Conservation (phyloP, 2,329 filamentous ascomycete species). For the Neospermospora avenae region DNA sequence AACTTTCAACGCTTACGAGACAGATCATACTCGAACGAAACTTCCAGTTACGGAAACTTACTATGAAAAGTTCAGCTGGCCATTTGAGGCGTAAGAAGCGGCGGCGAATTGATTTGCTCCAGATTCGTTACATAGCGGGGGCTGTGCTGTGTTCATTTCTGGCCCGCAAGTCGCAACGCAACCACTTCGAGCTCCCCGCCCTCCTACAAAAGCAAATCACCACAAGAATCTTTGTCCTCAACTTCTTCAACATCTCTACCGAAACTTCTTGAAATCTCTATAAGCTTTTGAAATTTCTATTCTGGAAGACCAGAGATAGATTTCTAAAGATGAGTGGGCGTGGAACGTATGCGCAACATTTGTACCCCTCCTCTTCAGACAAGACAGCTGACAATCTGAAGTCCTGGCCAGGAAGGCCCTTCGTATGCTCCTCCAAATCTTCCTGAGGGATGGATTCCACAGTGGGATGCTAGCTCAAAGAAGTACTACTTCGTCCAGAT, state of each 20-base stretch:
- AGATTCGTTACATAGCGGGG: background rate
- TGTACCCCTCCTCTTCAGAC: background rate
- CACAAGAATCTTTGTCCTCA: background rate
- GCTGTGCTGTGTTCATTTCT: constrained; percentile 6
- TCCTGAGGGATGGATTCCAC: constrained; percentile 65
- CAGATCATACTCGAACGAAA: background rate
- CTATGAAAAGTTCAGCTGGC: constrained; percentile 2
- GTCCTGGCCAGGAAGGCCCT: constrained; percentile 36
- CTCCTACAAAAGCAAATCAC: background rate
- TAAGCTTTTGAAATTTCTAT: background rate
- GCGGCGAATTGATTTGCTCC: constrained; percentile 4
- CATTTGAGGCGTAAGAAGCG: background rate
- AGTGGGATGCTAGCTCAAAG: constrained; percentile 62
- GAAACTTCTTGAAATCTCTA: background rate
- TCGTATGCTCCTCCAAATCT: constrained; percentile 50
- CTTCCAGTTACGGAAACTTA: background rate
- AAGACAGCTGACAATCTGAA: constrained; percentile 19
- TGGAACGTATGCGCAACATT: constrained; percentile 25
- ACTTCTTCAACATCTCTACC: background rate
- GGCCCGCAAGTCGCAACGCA: background rate
- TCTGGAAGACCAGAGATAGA: background rate
- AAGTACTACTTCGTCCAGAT: constrained; percentile 73
- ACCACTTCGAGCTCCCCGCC: background rate
- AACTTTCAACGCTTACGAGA: background rate
- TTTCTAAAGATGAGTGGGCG: constrained; percentile 29